Percentiles rank a stretch among this genome's conserved stretches.
These are phyloP conservation scores for Sarocladium oryzae DNA, from an alignment of 2,329 filamentous ascomycete species.

Conservation along the genomic window DNA sequence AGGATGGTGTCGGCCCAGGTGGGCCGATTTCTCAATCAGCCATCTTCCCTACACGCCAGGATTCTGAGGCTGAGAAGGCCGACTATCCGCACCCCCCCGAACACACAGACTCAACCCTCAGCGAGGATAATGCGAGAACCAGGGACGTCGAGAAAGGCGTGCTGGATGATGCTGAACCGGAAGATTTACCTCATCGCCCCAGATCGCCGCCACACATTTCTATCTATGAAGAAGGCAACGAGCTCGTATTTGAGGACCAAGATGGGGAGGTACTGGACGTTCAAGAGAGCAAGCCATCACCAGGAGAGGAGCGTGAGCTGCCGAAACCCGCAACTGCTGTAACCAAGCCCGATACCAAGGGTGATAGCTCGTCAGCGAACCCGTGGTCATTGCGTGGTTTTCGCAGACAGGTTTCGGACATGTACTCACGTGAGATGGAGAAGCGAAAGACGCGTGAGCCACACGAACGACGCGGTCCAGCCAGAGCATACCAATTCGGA, in stretches of 20 bases:
- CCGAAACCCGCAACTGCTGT: constrained; percentile 17
- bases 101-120: constrained; percentile 24
- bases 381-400: constrained; percentile 32
- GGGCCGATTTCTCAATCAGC: constrained; percentile 87
- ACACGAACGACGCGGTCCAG: constrained; percentile 53
- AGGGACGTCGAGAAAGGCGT: neutral
- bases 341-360: constrained; percentile 13
- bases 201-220: constrained; percentile 41
- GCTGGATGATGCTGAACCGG: neutral
- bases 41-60: constrained; percentile 61
- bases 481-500: constrained; percentile 79
- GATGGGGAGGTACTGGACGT: constrained; percentile 80
- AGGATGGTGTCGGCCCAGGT: constrained; percentile 68
- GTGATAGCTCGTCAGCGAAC: constrained; percentile 13
- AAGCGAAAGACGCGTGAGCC: constrained; percentile 55
- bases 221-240: constrained; percentile 72
- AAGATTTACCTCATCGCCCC: constrained; percentile 1
- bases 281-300: constrained; percentile 25
- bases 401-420: constrained; percentile 43
- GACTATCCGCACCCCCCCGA: constrained; percentile 22
- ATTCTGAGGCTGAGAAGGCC: constrained; percentile 21
- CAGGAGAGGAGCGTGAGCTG: constrained; percentile 12
- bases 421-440: constrained; percentile 53
- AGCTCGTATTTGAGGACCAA: constrained; percentile 76
- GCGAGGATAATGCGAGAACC: neutral